Conservation (phyloP, 2,329 filamentous ascomycete genomes). For the Bretziella fagacearum region DNA sequence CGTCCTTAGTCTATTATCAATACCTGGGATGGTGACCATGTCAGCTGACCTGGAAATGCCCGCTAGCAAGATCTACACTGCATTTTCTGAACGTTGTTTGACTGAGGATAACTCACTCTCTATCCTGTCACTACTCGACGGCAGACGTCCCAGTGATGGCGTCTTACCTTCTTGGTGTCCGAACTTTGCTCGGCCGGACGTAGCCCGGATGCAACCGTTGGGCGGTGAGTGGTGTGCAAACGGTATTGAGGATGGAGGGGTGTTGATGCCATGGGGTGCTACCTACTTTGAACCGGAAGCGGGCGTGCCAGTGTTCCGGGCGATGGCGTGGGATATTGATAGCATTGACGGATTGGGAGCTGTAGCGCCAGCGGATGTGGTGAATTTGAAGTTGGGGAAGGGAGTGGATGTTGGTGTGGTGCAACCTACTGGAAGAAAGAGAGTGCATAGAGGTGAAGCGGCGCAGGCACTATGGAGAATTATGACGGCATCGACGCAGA, state of each 20-base stretch:
- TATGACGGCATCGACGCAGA: conserved; percentile 5
- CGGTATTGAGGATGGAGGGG: conserved; percentile 9
- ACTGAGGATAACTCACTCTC: conserved; percentile 10
- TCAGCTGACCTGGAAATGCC: conserved; percentile 1
- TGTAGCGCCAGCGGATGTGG: conserved; percentile 6
- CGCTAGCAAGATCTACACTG: conserved; percentile 6
- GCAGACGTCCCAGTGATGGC: conserved; percentile 8
- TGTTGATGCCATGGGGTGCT: conserved; percentile 11
- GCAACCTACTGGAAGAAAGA: conserved; percentile 2
- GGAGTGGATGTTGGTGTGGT: conserved; percentile 4
- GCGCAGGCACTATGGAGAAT: conserved; percentile 9
- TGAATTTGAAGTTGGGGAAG: conserved; percentile 6
- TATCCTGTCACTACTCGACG: conserved; percentile 11
- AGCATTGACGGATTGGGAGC: conserved; percentile 12
- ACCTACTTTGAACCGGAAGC: conserved; percentile 13
- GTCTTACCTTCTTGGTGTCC: conserved; percentile 13
- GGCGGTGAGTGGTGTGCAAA: conserved; percentile 10
- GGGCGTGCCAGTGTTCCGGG: conserved; percentile 6
- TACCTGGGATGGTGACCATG: conserved; percentile 10
- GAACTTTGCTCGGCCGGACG: conserved; percentile 8
- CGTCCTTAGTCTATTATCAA: conserved; percentile 9
- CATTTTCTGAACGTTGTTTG: conserved; percentile 11
- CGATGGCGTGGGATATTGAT: conserved; percentile 13
- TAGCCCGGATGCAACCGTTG: conserved; percentile 4
- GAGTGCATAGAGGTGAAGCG: conserved; percentile 4